These are phyloP conservation scores for Pistacia vera DNA, from an alignment of 345 rosid species.

Conservation along the genomic window DNA sequence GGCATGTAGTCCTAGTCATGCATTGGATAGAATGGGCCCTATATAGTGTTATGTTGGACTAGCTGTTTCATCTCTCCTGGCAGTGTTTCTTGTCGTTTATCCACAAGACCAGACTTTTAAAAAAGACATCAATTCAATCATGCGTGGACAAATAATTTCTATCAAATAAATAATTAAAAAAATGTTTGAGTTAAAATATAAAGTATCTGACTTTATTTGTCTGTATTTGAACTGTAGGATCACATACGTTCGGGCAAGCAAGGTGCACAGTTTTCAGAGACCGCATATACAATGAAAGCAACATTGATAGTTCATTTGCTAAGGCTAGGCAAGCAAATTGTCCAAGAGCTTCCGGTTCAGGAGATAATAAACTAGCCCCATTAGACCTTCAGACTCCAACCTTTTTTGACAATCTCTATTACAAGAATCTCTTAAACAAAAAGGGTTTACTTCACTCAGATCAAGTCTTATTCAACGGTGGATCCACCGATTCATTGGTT, in stretches of 20 bases:
- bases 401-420: conserved; percentile 46
- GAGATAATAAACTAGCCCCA: conserved; percentile 42
- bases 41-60: too few relatives aligned
- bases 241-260: conserved; percentile 60
- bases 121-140: too few relatives aligned
- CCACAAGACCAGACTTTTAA: too few relatives aligned
- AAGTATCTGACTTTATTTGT: too few relatives aligned
- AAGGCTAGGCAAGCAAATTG: conserved; percentile 35
- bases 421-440: conserved; percentile 29
- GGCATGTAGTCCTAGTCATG: too few relatives aligned
- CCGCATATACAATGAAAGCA: conserved; percentile 51
- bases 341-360: conserved; percentile 34
- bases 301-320: conserved; percentile 52
- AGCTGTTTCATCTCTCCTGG: too few relatives aligned
- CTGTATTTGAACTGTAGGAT: conserved; percentile 19
- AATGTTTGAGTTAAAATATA: too few relatives aligned
- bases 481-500: conserved; percentile 53
- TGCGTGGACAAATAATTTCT: too few relatives aligned
- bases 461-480: conserved; percentile 51
- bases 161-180: too few relatives aligned
- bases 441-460: conserved; percentile 59
- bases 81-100: too few relatives aligned
- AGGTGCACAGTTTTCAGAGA: conserved; percentile 43
- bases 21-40: too few relatives aligned
- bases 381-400: conserved; percentile 42